Evolutionary conservation across 805 yeast genomes (phyloP), one percentile per base, ranked within the genome.

Genomic region (Priceomyces haplophilus): DNA sequence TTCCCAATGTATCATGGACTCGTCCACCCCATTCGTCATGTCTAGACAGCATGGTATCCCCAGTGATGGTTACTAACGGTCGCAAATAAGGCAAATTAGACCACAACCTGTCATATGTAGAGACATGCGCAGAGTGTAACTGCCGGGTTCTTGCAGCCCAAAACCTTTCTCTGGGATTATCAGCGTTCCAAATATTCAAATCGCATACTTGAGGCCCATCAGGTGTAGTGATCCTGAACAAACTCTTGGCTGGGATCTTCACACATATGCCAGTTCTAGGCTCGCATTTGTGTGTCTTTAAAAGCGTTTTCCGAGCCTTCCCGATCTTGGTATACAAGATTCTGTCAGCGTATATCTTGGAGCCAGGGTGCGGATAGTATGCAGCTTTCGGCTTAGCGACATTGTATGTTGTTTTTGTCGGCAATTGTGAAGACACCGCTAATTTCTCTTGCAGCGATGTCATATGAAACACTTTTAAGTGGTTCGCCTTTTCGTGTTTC

Each of bases 151-250:
- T 67, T 3, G 85, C 74, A 12, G 86, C 87, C 86, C 87, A 82
- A 53, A 82, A 69, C 48, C 82, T 63, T 53, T 82, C 86, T 52
- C 83, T 64, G 19, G 82, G 84, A 53, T 80, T 79, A 48, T 77
- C 70, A 38, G 65, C 65, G 51, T 75, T 76, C 86, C 86, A 82
- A 40, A 79, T 74, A 60, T 82, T 81, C 59, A 81, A 72, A 54
- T 82, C 86, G 53, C 85, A 80, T 15, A 82, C 87, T 57, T 82
- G 87, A 1, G 88, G 83, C 3, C 86, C 86, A 51, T 82, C 80
- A 2, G 85, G 82, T 1, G 85, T 77, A 3, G 79, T 75, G 42
- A 82, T 66, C 31, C 86, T 65, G 45, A 82, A 78, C 23, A 81
- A 73, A 23, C 75, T 68, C 18, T 78, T 80, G 16, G 79, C 79